Evolutionary conservation across 768 basidiomycete genomes (phyloP), one percentile per base, ranked within the genome.

Genomic region (Naganishia vaughanmartiniae): DNA sequence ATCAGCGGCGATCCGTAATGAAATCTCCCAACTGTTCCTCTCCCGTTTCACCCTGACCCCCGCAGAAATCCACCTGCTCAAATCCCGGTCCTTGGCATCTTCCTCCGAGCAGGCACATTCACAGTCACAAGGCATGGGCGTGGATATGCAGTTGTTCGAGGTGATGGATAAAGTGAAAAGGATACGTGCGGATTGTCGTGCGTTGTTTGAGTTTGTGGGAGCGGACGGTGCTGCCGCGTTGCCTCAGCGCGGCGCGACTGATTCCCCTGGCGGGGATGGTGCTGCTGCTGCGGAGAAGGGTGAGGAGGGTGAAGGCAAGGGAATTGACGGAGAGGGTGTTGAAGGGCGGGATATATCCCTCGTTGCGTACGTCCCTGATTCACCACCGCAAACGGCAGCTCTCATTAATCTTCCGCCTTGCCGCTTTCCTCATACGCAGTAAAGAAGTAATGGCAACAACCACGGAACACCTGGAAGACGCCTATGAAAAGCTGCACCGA

Each of bases 401-500:
- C n/a, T n/a, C n/a, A n/a, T n/a, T n/a, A n/a, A n/a, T n/a, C n/a
- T n/a, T n/a, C n/a, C n/a, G n/a, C n/a, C n/a, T n/a, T n/a, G n/a
- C n/a, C n/a, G n/a, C n/a, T n/a, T n/a, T n/a, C n/a, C n/a, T n/a
- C 26, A 42, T 15, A n/a, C 30, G 60, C 60, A 96, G 94, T 3
- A 81, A 91, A 54, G 95, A 97, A 76, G 92, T 97, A 70, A 92
- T 97, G 87, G 83, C 89, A 0, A 84, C 87, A 10, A 96, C 92
- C 0, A 88, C 89, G 0, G 84, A 87, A 11, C 86, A 91, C 72
- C 87, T 97, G 54, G 93, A 98, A 78, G 88, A 90, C 73, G 94
- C 89, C 2, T 94, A 91, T 81, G 88, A 91, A 70, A 97, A 96
- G 82, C 87, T 94, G 51, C 85, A 89, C 69, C 88, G 92, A 30